Evolutionary conservation across 1,284 basidiomycete genomes (phyloP), one percentile per base, ranked within the genome.

Genomic region (Macrocystidia cucumis): DNA sequence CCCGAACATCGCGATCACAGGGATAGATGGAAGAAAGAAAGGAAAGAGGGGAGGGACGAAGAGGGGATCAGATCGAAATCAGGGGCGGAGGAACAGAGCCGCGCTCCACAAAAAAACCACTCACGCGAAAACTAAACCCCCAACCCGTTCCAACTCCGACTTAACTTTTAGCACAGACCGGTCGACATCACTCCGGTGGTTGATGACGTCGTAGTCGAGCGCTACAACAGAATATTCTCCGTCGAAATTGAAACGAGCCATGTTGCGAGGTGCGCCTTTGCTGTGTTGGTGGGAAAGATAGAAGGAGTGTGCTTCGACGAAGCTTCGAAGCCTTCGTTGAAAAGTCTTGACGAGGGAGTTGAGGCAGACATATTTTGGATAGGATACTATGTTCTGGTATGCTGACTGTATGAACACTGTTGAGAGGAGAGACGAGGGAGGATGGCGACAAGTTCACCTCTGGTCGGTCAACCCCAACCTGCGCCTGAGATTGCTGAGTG

Each of bases 221-320:
- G 65, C 62, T 13, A 75, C 65, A 19, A 67, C 50, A 4, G 73
- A 69, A 49, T 63, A 76, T 50, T 78, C 74, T 12, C 72, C 74
- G 27, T 66, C 63, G 41, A 78, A 77, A 8, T 49, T 48, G 47
- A 78, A 77, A 23, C 55, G 48, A 7, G 51, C 33, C 14, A 36
- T 32, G 22, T 37, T 16, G 50, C 40, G 2, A 41, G 11, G 14
- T 30, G 14, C 12, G 14, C 6, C 12, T 22, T 28, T 2, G 41
- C 34, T 3, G 47, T 30, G 37, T 56, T 58, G 43, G 54, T 55
- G 19, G 51, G 52, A 29, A 59, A 50, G n/a, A 40, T 69, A 68
- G 29, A 55, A 54, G 2, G 53, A 44, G 39, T 68, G 69, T 5
- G 60, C 62, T 32, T 57, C 45, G 18, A 67, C 43, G 46, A 71